Percentiles rank a stretch among this genome's conserved stretches.
Conservation (phyloP, 768 basidiomycete species). For the Pulveroboletus sp. region DNA sequence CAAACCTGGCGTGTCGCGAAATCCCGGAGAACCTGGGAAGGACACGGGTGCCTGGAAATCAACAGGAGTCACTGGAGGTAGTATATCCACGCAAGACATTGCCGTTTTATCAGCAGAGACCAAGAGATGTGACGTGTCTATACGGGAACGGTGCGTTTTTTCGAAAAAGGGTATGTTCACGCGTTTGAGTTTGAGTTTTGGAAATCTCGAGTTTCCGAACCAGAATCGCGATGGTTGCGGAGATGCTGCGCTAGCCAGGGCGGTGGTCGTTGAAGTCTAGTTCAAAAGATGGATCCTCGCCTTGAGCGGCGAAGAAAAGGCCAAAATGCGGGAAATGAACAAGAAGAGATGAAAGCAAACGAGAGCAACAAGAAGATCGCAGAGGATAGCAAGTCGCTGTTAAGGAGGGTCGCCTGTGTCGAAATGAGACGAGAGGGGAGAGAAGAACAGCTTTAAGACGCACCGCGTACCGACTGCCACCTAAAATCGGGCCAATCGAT, state of each 20-base stretch:
- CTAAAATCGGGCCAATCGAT: slow-evolving; percentile 34
- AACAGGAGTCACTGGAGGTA: slow-evolving; percentile 32
- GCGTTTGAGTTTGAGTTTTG: slow-evolving; percentile 24
- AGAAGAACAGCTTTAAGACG: slow-evolving; percentile 24
- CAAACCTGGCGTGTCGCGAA: slow-evolving; percentile 21
- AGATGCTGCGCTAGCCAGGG: slow-evolving; percentile 59
- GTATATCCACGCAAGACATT: slow-evolving; percentile 60
- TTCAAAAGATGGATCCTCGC: slow-evolving; percentile 70
- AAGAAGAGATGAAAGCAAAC: slow-evolving; percentile 4
- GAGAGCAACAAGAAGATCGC: slow-evolving; percentile 8
- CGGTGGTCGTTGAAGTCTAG: slow-evolving; percentile 44
- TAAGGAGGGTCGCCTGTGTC: slow-evolving; percentile 75
- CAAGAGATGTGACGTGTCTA: slow-evolving; percentile 23
- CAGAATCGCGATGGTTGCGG: slow-evolving; percentile 69
- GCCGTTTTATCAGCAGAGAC: slow-evolving; percentile 25
- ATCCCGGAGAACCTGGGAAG: slow-evolving; percentile 26
- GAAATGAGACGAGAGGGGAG: slow-evolving; percentile 14
- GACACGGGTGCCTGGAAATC: slow-evolving; percentile 27
- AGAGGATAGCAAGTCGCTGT: slow-evolving; percentile 33
- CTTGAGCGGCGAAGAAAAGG: slow-evolving; percentile 60
- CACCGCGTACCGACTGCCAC: slow-evolving; percentile 79
- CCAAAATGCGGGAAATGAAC: slow-evolving; percentile 31
- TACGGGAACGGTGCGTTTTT: slow-evolving; percentile 22
- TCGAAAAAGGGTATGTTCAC: slow-evolving; percentile 24
- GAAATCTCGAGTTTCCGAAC: slow-evolving; percentile 60